Base-by-base conservation (phyloP, 805 yeast species). In the Yamadazyma laniorum region DNA sequence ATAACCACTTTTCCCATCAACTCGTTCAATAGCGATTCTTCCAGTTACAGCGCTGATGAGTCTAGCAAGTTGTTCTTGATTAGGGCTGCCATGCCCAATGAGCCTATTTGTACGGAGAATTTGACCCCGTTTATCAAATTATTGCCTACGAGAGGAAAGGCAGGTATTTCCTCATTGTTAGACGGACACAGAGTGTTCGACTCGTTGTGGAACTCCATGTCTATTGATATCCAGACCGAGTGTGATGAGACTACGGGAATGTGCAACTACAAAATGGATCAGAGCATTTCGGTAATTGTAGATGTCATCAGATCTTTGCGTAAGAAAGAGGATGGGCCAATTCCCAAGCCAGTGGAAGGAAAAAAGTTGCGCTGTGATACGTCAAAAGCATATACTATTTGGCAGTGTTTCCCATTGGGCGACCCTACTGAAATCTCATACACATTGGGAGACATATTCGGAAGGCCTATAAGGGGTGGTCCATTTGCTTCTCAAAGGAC, bases 61-160 rank as follows among this genome's bases (percentile, higher is more conserved):
- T 40, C 39, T 7, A 73, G 75, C 39, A 55, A 68, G 4, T 54
- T 80, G 18, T 85, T 69, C 51, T 61, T 82, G 15, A 56, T 90
- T 45, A 72, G 95, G 44, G 95, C 96, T 5, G 85, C 96, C 0
- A 73, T 93, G 34, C 96, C 99, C 1, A 78, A 91, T 44, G 99
- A 93, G 56, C 96, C 97, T 0, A 81, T 93, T 13, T 93, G 99
- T 61, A 93, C 99, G 0, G 99, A 93, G 59, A 93, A 93, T 62
- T 71, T 93, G 55, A 91, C 99, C 0, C 98, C 99, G 0, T 88
- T 91, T 50, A 60, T 93, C 45, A 90, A 89, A 56, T 67, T 93
- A 44, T 70, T 93, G 19, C 98, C 99, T 3, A 85, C 97, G 8
- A 82, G 87, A 55, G 97, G 96, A 2, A 84, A 82, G 56, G 80